Conservation (phyloP, 2,329 filamentous ascomycete genomes). For the Penicillium sp. region DNA sequence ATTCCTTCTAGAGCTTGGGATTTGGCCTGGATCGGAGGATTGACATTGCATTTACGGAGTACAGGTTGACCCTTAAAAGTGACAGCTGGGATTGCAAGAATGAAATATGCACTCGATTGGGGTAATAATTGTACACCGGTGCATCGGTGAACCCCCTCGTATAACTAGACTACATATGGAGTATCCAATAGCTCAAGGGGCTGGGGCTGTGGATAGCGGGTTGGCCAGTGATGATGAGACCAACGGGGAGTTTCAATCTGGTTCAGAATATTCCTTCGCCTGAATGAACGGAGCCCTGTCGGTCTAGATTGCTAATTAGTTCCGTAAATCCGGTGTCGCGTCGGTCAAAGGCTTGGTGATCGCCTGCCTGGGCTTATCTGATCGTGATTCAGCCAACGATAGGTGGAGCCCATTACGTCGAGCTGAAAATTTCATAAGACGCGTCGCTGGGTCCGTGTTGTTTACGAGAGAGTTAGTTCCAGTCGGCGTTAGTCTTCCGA, state of each 20-base stretch:
- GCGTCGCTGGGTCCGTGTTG: conserved; percentile 13
- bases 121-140: neutral
- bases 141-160: neutral
- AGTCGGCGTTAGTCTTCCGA: neutral
- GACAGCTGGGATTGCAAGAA: neutral
- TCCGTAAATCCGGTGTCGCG: conserved; percentile 32
- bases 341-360: conserved; percentile 13
- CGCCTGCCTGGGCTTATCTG: conserved; percentile 22
- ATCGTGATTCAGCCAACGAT: conserved; percentile 20
- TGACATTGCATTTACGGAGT: neutral
- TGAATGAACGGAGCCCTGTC: conserved; percentile 5
- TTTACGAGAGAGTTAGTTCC: neutral
- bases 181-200: neutral
- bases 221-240: conserved; percentile 1
- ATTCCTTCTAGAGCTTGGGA: conserved; percentile 19
- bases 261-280: neutral
- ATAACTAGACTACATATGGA: neutral
- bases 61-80: neutral
- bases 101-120: neutral
- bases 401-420: conserved; percentile 19
- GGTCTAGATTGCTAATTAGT: conserved; percentile 20
- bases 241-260: neutral
- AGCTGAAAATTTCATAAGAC: conserved; percentile 14
- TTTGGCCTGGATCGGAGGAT: neutral
- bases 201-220: conserved; percentile 5